Percentiles rank a stretch among this genome's conserved stretches.
These are phyloP conservation scores for Fusarium sulawesiense DNA, from an alignment of 2,329 filamentous ascomycete genomes.

Conservation along the genomic window DNA sequence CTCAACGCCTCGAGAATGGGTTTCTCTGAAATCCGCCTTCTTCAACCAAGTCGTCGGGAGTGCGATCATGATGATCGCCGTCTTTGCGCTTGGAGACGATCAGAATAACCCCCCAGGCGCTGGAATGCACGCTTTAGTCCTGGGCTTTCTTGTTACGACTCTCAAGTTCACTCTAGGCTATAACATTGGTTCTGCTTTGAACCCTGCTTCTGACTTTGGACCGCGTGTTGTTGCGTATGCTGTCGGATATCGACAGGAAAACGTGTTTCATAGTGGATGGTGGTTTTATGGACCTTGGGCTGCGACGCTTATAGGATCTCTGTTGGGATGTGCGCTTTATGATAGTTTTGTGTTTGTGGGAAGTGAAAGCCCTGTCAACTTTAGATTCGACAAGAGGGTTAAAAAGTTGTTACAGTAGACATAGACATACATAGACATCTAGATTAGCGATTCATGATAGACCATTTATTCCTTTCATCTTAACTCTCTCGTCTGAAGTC, in stretches of 20 bases:
- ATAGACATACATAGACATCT: neutral
- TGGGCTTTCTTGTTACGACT: slow-evolving; percentile 51
- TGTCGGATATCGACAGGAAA: slow-evolving; percentile 45
- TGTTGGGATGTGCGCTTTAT: slow-evolving; percentile 21
- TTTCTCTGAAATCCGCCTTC: slow-evolving; percentile 45
- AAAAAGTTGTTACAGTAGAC: neutral
- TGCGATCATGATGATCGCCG: slow-evolving; percentile 52
- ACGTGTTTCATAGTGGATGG: slow-evolving; percentile 48
- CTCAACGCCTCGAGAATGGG: slow-evolving; percentile 46
- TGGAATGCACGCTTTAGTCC: slow-evolving; percentile 52
- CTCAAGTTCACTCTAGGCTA: slow-evolving; percentile 53
- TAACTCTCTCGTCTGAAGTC: fast-evolving
- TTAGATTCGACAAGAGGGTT: neutral
- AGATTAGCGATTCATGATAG: neutral
- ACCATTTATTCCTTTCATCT: neutral
- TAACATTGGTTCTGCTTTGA: slow-evolving; percentile 53
- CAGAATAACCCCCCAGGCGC: slow-evolving; percentile 53
- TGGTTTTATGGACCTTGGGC: slow-evolving; percentile 39
- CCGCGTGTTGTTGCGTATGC: slow-evolving; percentile 49
- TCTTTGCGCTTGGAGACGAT: slow-evolving; percentile 53
- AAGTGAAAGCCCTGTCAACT: slow-evolving; percentile 30
- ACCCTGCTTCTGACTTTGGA: slow-evolving; percentile 54
- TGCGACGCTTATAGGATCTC: slow-evolving; percentile 20
- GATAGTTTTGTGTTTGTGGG: slow-evolving; percentile 34
- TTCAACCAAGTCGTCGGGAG: slow-evolving; percentile 52